Evolutionary conservation across 2,329 filamentous ascomycete genomes (phyloP).

Genomic region (Apiospora kogelbergensis): DNA sequence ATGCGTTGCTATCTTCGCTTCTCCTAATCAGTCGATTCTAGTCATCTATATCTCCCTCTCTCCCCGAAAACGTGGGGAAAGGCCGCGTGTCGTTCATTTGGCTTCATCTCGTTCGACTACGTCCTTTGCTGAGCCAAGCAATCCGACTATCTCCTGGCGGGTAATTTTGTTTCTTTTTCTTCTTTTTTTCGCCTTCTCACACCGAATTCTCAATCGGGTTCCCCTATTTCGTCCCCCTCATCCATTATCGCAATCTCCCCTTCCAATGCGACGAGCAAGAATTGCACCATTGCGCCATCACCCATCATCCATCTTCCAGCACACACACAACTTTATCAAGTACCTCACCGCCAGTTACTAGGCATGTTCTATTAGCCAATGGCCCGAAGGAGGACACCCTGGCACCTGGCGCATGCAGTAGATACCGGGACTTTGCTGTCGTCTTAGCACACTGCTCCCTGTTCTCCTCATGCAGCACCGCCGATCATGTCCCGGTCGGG

Average conservation of each 20-base stretch:
- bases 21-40: not conserved
- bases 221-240: not conserved
- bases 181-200: not conserved
- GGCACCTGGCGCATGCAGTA: not conserved
- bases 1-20: not conserved
- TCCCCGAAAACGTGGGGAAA: not conserved
- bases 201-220: not conserved
- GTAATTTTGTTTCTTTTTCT: too few relatives aligned
- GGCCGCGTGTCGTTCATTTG: constrained; percentile 5
- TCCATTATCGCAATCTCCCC: not conserved
- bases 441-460: constrained; percentile 4
- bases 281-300: not conserved
- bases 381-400: not conserved
- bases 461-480: constrained; percentile 7
- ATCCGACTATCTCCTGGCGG: not conserved
- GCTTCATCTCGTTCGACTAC: not conserved
- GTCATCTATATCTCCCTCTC: not conserved
- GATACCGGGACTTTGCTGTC: constrained; percentile 8
- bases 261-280: not conserved
- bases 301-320: not conserved
- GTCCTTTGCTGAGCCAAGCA: not conserved
- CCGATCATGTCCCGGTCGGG: constrained; percentile 6
- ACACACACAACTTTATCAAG: not conserved
- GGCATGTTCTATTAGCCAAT: not conserved
- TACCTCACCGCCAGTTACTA: constrained; percentile 6